Evolutionary conservation across 2,329 filamentous ascomycete species (phyloP), one percentile per base, ranked within the genome.

Genomic region (Elsinoe perseae): DNA sequence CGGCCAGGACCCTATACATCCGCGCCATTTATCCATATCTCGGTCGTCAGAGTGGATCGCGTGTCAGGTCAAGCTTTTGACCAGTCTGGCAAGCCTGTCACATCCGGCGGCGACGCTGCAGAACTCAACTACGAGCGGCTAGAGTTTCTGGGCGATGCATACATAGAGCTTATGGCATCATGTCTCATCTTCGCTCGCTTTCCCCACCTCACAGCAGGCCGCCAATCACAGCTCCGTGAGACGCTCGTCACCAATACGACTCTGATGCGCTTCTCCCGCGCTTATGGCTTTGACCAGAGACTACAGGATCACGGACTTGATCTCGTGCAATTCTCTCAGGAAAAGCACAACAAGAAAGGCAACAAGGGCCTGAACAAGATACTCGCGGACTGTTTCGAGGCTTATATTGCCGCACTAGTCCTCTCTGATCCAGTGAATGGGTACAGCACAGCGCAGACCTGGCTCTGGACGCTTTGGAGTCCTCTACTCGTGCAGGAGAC

Each of bases 81-180:
- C 32, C 20, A 18, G 12, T 21, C 16, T 21, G 20, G 18, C 23
- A 18, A 9, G 16, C 23, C 38, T n/a, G 14, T 28, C 9, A 21
- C n/a, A n/a, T 14, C 28, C 8, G 58, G 60, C 2, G 63, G 67
- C 10, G 12, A 23, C 14, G 30, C 28, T 12, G 18, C 28, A 38
- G 61, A 66, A 14, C 56, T 68, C 25, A 72, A 76, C 64, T 96
- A 96, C 69, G 91, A 96, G 65, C 81, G 82, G 16, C 80, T 96
- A 5, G 92, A 97, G 70, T 90, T 92, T 73, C 77, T 95, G 6
- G 92, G 92, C 5, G 92, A 97, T 68, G 86, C 88, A 18, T 92
- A 92, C 64, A 75, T 95, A 53, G 87, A 95, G 65, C 72, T 90
- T 53, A 82, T 90, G 46, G 82, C 90, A 4, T 84, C 87, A 0